Conservation (phyloP, 1,284 basidiomycete species). For the Pyrrhoderma lamaoense region DNA sequence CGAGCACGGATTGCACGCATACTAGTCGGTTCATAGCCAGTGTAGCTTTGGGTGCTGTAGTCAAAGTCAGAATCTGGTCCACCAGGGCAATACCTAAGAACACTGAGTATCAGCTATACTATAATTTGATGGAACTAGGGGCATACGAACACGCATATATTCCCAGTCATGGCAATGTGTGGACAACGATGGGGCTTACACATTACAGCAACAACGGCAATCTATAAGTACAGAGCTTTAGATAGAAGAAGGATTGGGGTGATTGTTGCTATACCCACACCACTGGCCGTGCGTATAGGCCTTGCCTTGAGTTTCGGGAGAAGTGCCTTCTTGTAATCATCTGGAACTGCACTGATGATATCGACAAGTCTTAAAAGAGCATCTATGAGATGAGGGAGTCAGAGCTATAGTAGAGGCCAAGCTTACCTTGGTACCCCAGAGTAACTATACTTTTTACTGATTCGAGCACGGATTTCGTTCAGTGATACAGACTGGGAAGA, state of each 20-base stretch:
- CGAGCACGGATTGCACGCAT: conserved; percentile 98
- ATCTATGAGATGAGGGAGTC: background rate
- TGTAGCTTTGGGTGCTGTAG: conserved; percentile 98
- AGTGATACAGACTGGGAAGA: conserved; percentile 72
- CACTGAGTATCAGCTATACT: background rate
- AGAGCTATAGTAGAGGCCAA: background rate
- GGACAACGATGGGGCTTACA: conserved; percentile 99
- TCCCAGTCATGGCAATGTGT: conserved; percentile 99
- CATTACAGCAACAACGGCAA: conserved; percentile 99
- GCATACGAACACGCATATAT: conserved; percentile 85
- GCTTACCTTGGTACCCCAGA: conserved; percentile 70
- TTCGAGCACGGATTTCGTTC: conserved; percentile 79
- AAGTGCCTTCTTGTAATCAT: conserved; percentile 90
- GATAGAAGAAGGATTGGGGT: conserved; percentile 3
- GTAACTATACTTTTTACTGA: conserved; percentile 87
- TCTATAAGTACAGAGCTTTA: conserved; percentile 38
- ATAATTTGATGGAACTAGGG: background rate
- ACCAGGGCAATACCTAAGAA: conserved; percentile 89
- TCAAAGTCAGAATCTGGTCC: conserved; percentile 99
- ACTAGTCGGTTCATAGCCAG: conserved; percentile 95
- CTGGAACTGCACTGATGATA: conserved; percentile 97
- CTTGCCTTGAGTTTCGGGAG: conserved; percentile 89
- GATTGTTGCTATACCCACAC: conserved; percentile 44
- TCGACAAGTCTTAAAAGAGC: conserved; percentile 60
- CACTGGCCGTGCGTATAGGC: conserved; percentile 96